These are phyloP conservation scores for Thielaviopsis musarum DNA, from an alignment of 2,329 filamentous ascomycete genomes.

Conservation along the genomic window DNA sequence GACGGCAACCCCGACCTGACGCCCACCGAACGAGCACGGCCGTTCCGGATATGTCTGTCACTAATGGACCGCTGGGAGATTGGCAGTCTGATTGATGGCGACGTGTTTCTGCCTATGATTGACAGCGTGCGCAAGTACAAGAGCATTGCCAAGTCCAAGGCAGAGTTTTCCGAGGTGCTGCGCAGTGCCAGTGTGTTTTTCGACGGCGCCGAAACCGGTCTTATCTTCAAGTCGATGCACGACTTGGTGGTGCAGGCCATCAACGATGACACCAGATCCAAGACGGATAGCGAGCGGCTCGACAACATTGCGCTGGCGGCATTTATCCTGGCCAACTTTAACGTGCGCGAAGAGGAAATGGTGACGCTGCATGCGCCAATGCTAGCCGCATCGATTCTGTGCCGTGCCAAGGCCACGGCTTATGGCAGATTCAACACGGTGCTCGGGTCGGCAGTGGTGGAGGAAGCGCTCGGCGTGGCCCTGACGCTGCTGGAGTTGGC, in stretches of 20 bases:
- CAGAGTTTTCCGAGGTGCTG: slow-evolving; percentile 70
- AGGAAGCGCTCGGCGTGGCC: slow-evolving; percentile 30
- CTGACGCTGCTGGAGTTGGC: slow-evolving; percentile 44
- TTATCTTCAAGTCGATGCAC: slow-evolving; percentile 78
- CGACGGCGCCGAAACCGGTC: slow-evolving; percentile 83
- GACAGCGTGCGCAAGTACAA: slow-evolving; percentile 65
- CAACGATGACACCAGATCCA: background rate
- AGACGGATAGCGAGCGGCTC: slow-evolving; percentile 27
- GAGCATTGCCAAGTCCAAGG: slow-evolving; percentile 41
- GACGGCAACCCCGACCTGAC: slow-evolving; percentile 23
- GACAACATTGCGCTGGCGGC: slow-evolving; percentile 55
- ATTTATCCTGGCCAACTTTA: slow-evolving; percentile 80
- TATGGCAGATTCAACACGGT: slow-evolving; percentile 23
- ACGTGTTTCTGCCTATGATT: slow-evolving; percentile 75
- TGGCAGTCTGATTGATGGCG: slow-evolving; percentile 72
- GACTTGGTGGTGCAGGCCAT: slow-evolving; percentile 47
- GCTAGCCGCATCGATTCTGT: slow-evolving; percentile 45
- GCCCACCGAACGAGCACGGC: slow-evolving; percentile 51
- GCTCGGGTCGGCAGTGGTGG: slow-evolving; percentile 34
- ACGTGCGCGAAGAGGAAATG: slow-evolving; percentile 94
- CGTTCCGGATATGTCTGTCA: slow-evolving; percentile 83
- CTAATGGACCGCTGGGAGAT: slow-evolving; percentile 99
- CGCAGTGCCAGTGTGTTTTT: slow-evolving; percentile 93
- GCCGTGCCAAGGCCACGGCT: slow-evolving; percentile 5
- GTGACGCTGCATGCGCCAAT: slow-evolving; percentile 68